Evolutionary conservation across 805 yeast species (phyloP).

Genomic region (Yarrowia sp.): DNA sequence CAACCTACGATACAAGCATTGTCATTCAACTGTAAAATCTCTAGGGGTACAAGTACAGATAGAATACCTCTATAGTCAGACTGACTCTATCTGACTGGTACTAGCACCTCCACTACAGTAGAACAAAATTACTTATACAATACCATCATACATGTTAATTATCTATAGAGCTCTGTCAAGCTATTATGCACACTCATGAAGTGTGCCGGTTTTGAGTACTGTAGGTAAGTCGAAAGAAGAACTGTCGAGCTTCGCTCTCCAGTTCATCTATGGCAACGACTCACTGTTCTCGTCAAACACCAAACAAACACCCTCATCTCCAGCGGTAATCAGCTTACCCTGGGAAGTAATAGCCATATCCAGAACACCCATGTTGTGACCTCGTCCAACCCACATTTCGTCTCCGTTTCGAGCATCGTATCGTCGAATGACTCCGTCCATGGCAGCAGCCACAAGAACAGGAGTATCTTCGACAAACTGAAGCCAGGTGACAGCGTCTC

Average conservation of each 20-base stretch:
- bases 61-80: no score
- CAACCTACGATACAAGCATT: no score
- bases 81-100: no score
- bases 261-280: not conserved
- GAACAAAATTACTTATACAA: no score
- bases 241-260: not conserved
- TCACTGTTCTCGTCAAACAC: conserved; percentile 47
- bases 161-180: no score
- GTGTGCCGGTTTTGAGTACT: no score
- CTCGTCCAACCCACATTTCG: conserved; percentile 72
- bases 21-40: no score
- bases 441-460: conserved; percentile 63
- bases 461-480: conserved; percentile 51
- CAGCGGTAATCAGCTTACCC: conserved; percentile 83
- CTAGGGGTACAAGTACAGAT: no score
- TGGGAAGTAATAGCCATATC: conserved; percentile 70
- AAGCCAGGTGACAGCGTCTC: conserved; percentile 83
- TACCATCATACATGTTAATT: no score
- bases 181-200: no score
- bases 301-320: conserved; percentile 93
- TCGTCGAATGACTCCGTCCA: conserved; percentile 81
- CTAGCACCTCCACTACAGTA: no score
- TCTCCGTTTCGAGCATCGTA: conserved; percentile 89
- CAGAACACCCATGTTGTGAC: conserved; percentile 91
- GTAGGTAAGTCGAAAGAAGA: no score